These are phyloP conservation scores for Nepenthes gracilis DNA, from an alignment of 148 eudicot genomes.

Conservation along the genomic window DNA sequence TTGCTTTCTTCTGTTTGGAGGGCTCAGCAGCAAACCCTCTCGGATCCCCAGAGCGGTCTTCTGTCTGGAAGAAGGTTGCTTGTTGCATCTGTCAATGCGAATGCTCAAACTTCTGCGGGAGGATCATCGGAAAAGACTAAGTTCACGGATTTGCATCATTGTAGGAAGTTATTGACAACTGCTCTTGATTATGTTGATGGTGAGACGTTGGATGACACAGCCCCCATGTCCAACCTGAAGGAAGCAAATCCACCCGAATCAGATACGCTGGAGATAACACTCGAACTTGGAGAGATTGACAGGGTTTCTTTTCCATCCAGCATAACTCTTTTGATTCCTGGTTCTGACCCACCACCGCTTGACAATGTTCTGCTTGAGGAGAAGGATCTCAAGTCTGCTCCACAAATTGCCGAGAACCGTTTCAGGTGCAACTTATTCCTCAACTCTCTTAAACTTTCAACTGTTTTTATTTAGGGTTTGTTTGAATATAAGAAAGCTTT, in stretches of 20 bases:
- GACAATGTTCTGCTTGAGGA: conserved; percentile 16
- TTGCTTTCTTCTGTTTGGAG: conserved; percentile 74
- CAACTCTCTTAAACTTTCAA: background rate
- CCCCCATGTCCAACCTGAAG: conserved; percentile 16
- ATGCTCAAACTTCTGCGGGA: conserved; percentile 14
- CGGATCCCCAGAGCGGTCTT: conserved; percentile 26
- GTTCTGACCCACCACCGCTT: conserved; percentile 24
- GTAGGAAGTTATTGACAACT: conserved; percentile 41
- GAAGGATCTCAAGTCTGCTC: conserved; percentile 31
- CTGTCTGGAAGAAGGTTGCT: conserved; percentile 34
- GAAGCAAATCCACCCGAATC: conserved; percentile 27
- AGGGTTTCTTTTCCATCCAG: conserved; percentile 42
- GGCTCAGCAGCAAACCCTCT: conserved; percentile 22
- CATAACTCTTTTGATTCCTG: conserved; percentile 42
- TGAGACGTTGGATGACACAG: conserved; percentile 15
- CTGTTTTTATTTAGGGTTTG: background rate
- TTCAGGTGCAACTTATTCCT: conserved; percentile 44
- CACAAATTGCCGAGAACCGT: conserved; percentile 37
- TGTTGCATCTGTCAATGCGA: conserved; percentile 25
- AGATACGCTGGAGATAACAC: conserved; percentile 55
- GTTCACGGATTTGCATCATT: conserved; percentile 35
- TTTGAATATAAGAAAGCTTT: no score
- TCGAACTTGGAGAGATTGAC: conserved; percentile 38
- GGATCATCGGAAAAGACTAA: conserved; percentile 27
- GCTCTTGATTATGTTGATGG: conserved; percentile 44